Percentiles rank a stretch among this genome's conserved stretches.
phyloP scores from a whole-genome alignment of 305 asterid species.

The Solanum aculeatissimum region DNA sequence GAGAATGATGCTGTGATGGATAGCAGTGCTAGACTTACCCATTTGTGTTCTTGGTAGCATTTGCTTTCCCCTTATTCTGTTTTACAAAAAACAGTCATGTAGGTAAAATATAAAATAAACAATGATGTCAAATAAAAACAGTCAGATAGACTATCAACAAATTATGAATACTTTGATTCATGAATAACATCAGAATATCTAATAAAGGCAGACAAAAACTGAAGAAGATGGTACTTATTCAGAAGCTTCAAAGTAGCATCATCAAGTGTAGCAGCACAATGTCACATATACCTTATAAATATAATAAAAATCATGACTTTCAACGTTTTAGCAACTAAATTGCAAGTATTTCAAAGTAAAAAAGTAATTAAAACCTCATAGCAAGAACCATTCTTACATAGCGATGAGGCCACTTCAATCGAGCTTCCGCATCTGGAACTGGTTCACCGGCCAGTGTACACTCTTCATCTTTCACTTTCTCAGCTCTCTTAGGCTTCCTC shows the following conservation, averaged over 20 bases:
- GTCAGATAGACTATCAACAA: background rate
- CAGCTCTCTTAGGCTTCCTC: background rate
- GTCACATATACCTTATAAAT: background rate
- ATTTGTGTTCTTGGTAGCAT: background rate
- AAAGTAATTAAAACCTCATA: background rate
- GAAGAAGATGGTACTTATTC: background rate
- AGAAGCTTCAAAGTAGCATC: background rate
- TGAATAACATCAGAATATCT: background rate
- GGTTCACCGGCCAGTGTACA: background rate
- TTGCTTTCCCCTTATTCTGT: background rate
- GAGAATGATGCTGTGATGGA: background rate
- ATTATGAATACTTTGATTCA: background rate
- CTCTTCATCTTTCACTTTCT: background rate
- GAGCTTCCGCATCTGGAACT: background rate
- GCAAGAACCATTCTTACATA: background rate
- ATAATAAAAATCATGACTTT: background rate
- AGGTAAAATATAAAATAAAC: background rate
- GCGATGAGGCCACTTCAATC: conserved; percentile 2
- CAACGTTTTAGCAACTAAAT: no score
- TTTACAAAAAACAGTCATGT: background rate
- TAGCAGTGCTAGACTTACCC: background rate
- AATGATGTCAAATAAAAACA: background rate
- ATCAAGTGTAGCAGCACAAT: background rate
- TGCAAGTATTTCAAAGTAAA: background rate
- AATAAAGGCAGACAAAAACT: background rate